Evolutionary conservation across 371 early-diverging fungal genomes (phyloP), one percentile per base, ranked within the genome.

Genomic region (Parasitella parasitica): DNA sequence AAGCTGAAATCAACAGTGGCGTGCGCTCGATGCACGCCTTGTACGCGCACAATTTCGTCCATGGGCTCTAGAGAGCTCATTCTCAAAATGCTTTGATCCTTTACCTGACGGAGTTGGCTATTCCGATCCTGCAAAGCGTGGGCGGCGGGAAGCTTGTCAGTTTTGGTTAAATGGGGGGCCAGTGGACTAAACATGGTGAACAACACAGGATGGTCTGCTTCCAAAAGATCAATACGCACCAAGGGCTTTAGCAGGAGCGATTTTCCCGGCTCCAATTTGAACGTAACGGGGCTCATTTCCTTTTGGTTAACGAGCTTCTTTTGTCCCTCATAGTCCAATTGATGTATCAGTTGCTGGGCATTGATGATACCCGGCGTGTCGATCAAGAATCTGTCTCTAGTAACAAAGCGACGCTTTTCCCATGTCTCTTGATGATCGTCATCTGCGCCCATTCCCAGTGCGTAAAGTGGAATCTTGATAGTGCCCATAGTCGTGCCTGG

Each of bases 401-500:
- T 69, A n/a, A 81, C 70, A 26, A 71, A 67, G 4, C 73, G 67
- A 52, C 63, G 41, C 9, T 62, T 65, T 34, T 59, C 54, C 59
- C 46, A 54, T 24, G 32, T 30, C 13, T 59, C 57, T 26, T 48
- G 22, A n/a, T 13, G 52, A 7, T 59, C 24, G 9, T 39, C 41
- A 9, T 43, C 54, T 4, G 61, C 12, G 7, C 51, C 28, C 34
- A 72, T 61, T 22, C 75, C 75, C 50, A 90, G 72, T 6, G 75
- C 75, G 49, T 76, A 72, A 36, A 89, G 57, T 0, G 90, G 90
- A 18, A 89, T 73, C n/a, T 74, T 77, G 30, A 81, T 73, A n/a
- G 81, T 79, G 0, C 87, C 88, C 70, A 89, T 82, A 4, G 91
- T 90, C 6, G 91, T 90, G 4, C 91, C 91, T 13, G 91, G 90